Evolutionary conservation across 306 rosid species (phyloP).

Genomic region (Casuarina glauca): DNA sequence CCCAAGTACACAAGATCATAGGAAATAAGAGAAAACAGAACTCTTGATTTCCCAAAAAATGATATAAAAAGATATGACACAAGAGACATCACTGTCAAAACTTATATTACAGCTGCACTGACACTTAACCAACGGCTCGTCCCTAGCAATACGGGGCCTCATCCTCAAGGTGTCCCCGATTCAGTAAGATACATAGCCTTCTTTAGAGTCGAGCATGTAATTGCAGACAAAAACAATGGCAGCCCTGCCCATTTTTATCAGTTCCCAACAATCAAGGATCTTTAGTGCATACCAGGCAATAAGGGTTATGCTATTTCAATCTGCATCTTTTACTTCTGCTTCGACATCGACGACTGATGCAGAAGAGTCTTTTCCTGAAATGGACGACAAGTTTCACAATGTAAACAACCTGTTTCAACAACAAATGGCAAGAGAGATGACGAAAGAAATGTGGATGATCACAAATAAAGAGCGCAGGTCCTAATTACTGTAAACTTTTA

Average conservation of each 20-base stretch:
- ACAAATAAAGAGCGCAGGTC: conserved; percentile 4
- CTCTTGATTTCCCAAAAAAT: not conserved
- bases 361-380: conserved; percentile 64
- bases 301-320: conserved; percentile 42
- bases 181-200: not conserved
- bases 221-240: not conserved
- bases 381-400: not conserved
- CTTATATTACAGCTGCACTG: conserved; percentile 41
- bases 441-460: not conserved
- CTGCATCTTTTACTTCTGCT: conserved; percentile 92
- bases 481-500: not conserved
- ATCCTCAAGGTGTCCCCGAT: conserved; percentile 6
- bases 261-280: not conserved
- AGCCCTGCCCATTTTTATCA: not conserved
- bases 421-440: not conserved
- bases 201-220: not conserved
- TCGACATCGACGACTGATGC: conserved; percentile 75
- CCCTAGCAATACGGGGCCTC: conserved; percentile 10
- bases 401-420: not conserved
- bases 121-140: conserved; percentile 26
- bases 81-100: conserved; percentile 52
- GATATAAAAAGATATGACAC: conserved; percentile 31
- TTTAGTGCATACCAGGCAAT: conserved; percentile 32
- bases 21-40: not conserved
- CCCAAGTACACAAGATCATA: not conserved